These are phyloP conservation scores for Schoenoplectus triqueter DNA, from an alignment of 202 grass and related monocot genomes.

Conservation along the genomic window DNA sequence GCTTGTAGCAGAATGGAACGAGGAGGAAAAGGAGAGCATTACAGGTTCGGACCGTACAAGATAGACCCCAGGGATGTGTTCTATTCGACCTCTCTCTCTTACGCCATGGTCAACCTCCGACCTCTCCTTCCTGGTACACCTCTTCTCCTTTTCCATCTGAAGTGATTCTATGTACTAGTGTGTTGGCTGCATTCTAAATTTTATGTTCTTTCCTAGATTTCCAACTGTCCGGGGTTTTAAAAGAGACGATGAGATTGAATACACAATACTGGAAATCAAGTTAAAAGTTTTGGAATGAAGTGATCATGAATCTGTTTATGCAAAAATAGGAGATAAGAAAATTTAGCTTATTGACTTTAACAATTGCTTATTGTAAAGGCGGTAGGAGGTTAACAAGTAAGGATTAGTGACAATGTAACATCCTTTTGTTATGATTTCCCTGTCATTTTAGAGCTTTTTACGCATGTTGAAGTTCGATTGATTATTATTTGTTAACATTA, in stretches of 20 bases:
- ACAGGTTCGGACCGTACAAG: constrained; percentile 76
- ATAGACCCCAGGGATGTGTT: constrained; percentile 71
- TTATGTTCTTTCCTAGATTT: background rate
- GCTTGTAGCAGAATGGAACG: background rate
- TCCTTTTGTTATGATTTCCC: background rate
- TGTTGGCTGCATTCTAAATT: background rate
- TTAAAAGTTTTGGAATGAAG: background rate
- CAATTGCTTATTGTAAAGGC: background rate
- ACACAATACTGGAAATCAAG: background rate
- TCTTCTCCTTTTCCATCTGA: background rate
- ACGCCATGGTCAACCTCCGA: constrained; percentile 87
- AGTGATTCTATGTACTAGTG: background rate
- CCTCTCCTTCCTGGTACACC: constrained; percentile 70
- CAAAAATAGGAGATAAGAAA: background rate
- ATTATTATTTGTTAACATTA: background rate
- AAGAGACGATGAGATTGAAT: no score
- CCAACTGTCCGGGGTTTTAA: background rate
- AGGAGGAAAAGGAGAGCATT: constrained; percentile 30
- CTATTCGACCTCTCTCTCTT: constrained; percentile 74
- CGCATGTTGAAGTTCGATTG: background rate
- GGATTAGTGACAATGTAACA: background rate
- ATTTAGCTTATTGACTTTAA: background rate
- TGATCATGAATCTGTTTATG: background rate
- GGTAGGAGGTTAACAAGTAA: background rate
- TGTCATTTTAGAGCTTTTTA: background rate